These are phyloP conservation scores for Solanum medicagineum DNA, from an alignment of 257 asterid species.

Conservation along the genomic window DNA sequence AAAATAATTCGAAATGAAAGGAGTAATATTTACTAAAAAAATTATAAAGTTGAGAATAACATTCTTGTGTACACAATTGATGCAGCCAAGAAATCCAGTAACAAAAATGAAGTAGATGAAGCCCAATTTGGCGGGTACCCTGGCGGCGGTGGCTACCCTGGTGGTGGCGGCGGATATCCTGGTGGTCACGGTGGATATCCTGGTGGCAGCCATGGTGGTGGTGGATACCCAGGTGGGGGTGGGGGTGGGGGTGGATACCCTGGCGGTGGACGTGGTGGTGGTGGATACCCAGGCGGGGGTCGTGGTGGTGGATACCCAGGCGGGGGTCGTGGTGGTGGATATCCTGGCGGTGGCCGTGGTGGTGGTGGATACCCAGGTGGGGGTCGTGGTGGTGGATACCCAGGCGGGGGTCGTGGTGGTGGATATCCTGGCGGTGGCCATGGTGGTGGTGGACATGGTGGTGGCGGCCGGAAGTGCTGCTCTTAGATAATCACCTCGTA, in stretches of 20 bases:
- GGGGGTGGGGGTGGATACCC: not conserved
- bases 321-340: not conserved
- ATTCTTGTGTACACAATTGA: not conserved
- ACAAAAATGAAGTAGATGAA: not conserved
- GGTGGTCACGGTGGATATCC: not conserved
- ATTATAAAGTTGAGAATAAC: not conserved
- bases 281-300: not conserved
- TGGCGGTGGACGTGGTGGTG: fast-evolving
- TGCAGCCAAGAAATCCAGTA: not conserved
- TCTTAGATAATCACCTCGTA: not conserved
- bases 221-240: not conserved
- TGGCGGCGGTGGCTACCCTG: not conserved
- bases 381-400: not conserved
- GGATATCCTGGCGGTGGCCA: not conserved
- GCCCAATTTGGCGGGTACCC: not conserved
- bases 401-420: not conserved
- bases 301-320: not conserved
- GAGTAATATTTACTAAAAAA: not conserved
- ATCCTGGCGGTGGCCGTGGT: conserved; percentile 11
- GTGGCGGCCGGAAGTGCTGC: not conserved
- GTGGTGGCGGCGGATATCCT: not conserved
- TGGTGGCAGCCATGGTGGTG: not conserved
- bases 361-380: not conserved
- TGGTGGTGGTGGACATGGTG: not conserved
- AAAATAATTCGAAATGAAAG: not conserved